Conservation (phyloP, 306 rosid genomes). For the Crotalaria pallida region DNA sequence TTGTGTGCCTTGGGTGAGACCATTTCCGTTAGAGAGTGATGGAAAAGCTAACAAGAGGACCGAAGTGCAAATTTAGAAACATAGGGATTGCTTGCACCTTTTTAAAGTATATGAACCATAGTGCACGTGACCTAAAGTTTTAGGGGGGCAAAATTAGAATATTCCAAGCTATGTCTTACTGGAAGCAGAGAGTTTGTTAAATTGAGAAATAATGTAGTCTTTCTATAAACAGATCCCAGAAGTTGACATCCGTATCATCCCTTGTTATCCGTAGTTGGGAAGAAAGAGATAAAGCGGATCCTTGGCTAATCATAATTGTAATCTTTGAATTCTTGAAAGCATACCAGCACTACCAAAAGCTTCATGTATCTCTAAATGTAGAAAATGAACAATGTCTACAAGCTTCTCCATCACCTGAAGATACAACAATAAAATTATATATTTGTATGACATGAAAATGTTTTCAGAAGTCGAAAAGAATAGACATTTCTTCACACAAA, state of each 20-base stretch:
- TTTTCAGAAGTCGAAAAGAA: conserved; percentile 2
- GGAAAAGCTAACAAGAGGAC: too few relatives aligned
- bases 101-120: too few relatives aligned
- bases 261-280: background rate
- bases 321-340: conserved; percentile 23
- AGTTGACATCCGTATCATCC: background rate
- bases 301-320: conserved; percentile 13
- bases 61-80: too few relatives aligned
- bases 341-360: conserved; percentile 90
- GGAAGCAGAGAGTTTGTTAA: background rate
- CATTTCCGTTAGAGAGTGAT: too few relatives aligned
- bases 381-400: conserved; percentile 71
- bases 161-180: too few relatives aligned
- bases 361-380: conserved; percentile 87
- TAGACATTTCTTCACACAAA: background rate
- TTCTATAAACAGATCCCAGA: background rate
- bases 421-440: conserved; percentile 29
- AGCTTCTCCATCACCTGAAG: conserved; percentile 95
- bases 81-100: too few relatives aligned
- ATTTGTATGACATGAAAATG: background rate
- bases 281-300: background rate
- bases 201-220: background rate
- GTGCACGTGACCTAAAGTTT: too few relatives aligned
- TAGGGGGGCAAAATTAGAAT: too few relatives aligned
- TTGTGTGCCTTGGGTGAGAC: too few relatives aligned